Conservation (phyloP, 257 asterid genomes). For the Jaltomata sinuosa region DNA sequence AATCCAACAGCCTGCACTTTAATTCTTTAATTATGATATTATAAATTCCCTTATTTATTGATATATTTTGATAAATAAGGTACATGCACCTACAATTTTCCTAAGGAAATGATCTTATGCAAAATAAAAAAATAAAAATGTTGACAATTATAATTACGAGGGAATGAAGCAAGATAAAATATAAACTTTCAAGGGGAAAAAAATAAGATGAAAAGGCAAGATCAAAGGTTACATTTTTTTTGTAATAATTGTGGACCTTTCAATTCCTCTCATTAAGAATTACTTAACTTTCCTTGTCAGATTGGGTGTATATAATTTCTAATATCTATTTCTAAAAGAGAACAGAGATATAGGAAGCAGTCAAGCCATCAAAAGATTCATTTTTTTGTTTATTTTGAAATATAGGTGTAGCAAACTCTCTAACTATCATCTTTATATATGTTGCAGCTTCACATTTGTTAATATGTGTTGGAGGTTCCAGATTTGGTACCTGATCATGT, state of each 20-base stretch:
- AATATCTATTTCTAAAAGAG: neutral
- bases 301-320: neutral
- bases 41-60: too few relatives aligned
- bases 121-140: too few relatives aligned
- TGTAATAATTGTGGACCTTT: neutral
- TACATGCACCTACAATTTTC: neutral
- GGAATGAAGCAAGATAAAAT: too few relatives aligned
- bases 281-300: neutral
- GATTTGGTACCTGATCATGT: neutral
- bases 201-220: neutral
- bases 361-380: neutral
- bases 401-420: neutral
- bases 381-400: neutral
- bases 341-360: neutral
- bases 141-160: neutral
- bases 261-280: neutral
- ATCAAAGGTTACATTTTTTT: neutral
- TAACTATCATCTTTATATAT: too few relatives aligned
- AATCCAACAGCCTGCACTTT: too few relatives aligned
- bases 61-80: too few relatives aligned
- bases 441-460: neutral
- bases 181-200: too few relatives aligned
- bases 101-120: neutral
- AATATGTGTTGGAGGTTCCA: neutral
- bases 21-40: too few relatives aligned